Base-by-base conservation (phyloP, 495 filamentous ascomycete species). In the Cercophora samala region DNA sequence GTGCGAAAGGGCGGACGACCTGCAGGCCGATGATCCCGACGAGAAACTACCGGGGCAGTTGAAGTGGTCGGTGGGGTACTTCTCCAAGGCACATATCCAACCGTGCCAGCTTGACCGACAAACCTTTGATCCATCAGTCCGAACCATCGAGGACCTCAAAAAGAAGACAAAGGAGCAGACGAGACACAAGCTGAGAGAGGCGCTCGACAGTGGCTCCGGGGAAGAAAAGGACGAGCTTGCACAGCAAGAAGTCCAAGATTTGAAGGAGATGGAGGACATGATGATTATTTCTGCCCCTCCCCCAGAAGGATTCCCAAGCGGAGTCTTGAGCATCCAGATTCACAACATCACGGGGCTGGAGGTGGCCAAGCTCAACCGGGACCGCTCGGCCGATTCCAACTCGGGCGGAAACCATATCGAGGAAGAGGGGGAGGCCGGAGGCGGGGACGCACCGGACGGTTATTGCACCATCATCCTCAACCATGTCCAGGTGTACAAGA, bases 391-490 rank as follows among this genome's bases (percentile, higher is more conserved):
- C 6, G 53, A 56, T 23, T 21, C n/a, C 4, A 19, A 26, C 71
- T 17, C 37, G 8, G 37, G 37, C 15, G 37, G 37, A 46, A 46
- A 46, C 37, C 37, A 77, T 37, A 59, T 42, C 9, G 64, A 68
- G 4, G 78, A 78, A 37, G 76, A 81, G 37, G 74, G 71, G 29
- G 77, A 79, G 15, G 73, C 82, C 58, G 86, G 87, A 64, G 81
- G 83, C 15, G 88, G 89, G 73, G 85, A 87, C 58, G 77, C 90
- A 32, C 89, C 90, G 0, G 86, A 85, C 18, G 81, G 85, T 29
- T 92, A 90, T 72, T 90, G 87, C 75, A 89, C 84, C 25, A 82
- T 91, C 68, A 88, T 91, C 58, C 73, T 91, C 60, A 90, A 91
- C 70, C 87, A 91, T 65, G 81, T 83, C 58, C 91, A 90, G 68